Evolutionary conservation across 1,284 basidiomycete genomes (phyloP).

Genomic region (Cutaneotrichosporon dermatis): DNA sequence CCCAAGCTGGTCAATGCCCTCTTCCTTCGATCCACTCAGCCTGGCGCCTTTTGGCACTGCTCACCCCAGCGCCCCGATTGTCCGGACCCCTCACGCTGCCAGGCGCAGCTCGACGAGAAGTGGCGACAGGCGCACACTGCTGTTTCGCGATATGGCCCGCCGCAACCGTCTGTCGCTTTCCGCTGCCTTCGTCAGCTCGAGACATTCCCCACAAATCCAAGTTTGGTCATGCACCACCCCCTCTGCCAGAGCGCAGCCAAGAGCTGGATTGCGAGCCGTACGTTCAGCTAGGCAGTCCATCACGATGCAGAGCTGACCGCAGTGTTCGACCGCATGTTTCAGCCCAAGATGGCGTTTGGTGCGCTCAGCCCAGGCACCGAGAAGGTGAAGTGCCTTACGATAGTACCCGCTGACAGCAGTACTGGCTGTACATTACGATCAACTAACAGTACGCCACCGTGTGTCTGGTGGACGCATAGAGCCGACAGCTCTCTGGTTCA

Average conservation of each 20-base stretch:
- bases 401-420: conserved; percentile 21
- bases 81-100: conserved; percentile 72
- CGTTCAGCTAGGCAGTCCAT: conserved; percentile 34
- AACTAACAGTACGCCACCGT: not conserved
- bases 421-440: conserved; percentile 33
- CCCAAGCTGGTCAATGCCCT: not conserved
- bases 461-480: too few species aligned
- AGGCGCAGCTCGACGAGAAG: conserved; percentile 84
- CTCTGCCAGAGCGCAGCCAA: conserved; percentile 82
- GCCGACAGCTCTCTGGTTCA: too few species aligned
- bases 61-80: conserved; percentile 67
- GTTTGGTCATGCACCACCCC: conserved; percentile 82
- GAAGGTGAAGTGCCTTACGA: conserved; percentile 28
- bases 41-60: not conserved
- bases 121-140: conserved; percentile 83
- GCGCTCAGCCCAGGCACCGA: conserved; percentile 38
- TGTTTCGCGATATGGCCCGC: conserved; percentile 74
- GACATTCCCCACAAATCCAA: conserved; percentile 73
- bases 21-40: too few species aligned
- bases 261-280: conserved; percentile 74
- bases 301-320: conserved; percentile 6
- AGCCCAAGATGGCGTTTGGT: conserved; percentile 33
- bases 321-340: conserved; percentile 91
- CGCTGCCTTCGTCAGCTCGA: conserved; percentile 30
- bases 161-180: conserved; percentile 35